Evolutionary conservation across 2,329 filamentous ascomycete species (phyloP).

Genomic region (Exophiala bonariae): DNA sequence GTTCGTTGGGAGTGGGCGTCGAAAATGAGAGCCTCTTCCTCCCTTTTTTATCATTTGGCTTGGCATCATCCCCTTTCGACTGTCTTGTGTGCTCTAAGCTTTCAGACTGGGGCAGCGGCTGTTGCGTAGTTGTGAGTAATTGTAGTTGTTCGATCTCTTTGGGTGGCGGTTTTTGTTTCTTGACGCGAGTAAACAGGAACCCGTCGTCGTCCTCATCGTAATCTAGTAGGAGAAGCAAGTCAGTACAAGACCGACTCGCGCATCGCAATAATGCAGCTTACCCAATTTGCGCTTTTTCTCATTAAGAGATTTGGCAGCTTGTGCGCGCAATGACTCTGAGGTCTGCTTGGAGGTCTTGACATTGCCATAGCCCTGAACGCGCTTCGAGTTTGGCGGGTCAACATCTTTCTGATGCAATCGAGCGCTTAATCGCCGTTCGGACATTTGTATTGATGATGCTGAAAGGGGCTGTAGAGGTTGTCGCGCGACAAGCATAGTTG

Average conservation of each 20-base stretch:
- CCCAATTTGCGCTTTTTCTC: slow-evolving; percentile 45
- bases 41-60: slow-evolving; percentile 32
- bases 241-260: neutral
- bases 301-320: slow-evolving; percentile 27
- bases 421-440: slow-evolving; percentile 32
- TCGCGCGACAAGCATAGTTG: slow-evolving; percentile 34
- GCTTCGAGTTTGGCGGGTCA: slow-evolving; percentile 16
- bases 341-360: slow-evolving; percentile 20
- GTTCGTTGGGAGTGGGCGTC: slow-evolving; percentile 30
- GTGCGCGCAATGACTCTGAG: slow-evolving; percentile 14
- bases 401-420: slow-evolving; percentile 39
- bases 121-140: slow-evolving; percentile 30
- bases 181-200: slow-evolving; percentile 72
- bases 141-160: slow-evolving; percentile 16
- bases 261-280: slow-evolving; percentile 31
- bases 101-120: slow-evolving; percentile 5
- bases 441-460: slow-evolving; percentile 31
- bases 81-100: slow-evolving; percentile 34
- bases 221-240: slow-evolving; percentile 31
- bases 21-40: slow-evolving; percentile 37
- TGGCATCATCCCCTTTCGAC: slow-evolving; percentile 30
- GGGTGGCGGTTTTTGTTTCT: slow-evolving; percentile 56
- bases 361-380: slow-evolving; percentile 13
- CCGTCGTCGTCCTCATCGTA: slow-evolving; percentile 77
- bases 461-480: slow-evolving; percentile 32